Conservation (phyloP, 2,329 filamentous ascomycete genomes). For the Dothiorella sarmentorum region DNA sequence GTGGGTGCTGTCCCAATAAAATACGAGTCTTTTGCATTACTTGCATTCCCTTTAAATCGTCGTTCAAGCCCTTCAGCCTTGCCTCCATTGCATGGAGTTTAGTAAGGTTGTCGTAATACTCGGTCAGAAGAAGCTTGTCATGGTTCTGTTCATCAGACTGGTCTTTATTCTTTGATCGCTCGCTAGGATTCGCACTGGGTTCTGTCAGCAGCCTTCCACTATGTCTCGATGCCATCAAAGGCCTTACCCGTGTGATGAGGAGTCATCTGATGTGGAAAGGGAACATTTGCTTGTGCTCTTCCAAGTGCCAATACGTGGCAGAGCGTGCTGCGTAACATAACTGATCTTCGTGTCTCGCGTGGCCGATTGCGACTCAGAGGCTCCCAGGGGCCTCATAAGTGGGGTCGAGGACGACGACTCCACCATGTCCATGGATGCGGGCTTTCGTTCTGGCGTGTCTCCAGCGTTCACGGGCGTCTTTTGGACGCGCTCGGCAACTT, state of each 20-base stretch:
- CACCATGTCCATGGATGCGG: neutral
- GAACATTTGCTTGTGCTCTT: neutral
- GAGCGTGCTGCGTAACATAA: neutral
- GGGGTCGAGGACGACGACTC: constrained; percentile 1
- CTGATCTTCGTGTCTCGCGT: neutral
- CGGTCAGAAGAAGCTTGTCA: neutral
- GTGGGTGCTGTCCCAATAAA: constrained; percentile 3
- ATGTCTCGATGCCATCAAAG: neutral
- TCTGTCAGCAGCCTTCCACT: neutral
- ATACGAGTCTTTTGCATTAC: neutral
- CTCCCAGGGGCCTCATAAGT: constrained; percentile 9
- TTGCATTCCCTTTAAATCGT: constrained; percentile 4
- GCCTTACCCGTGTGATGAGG: neutral
- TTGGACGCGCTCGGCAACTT: neutral
- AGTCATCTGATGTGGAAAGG: neutral
- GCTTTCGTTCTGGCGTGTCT: neutral
- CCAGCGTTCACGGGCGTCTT: neutral
- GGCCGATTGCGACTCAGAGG: neutral
- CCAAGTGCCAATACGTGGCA: neutral
- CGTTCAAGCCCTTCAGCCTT: neutral
- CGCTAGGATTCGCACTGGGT: neutral
- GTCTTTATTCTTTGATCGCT: neutral
- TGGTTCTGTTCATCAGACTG: neutral
- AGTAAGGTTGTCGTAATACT: constrained; percentile 1
- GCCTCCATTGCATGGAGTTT: neutral